Conservation (phyloP, 768 basidiomycete species). For the Pisolithus microcarpus region DNA sequence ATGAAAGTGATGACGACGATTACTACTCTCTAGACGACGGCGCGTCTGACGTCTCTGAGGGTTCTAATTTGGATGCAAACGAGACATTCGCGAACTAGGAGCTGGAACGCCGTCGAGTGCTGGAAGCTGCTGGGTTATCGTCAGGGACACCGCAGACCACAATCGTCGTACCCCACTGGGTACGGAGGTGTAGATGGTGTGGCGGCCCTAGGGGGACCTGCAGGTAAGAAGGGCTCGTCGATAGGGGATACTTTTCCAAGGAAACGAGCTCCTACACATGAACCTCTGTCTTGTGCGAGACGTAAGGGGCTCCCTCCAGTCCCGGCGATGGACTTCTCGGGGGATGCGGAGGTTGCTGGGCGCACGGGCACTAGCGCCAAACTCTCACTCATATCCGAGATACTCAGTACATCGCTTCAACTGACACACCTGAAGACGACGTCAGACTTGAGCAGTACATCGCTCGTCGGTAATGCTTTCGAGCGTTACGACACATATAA, state of each 20-base stretch:
- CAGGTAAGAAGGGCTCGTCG: background rate
- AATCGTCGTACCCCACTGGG: background rate
- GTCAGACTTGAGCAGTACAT: conserved; percentile 11
- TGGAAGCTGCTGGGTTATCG: conserved; percentile 87
- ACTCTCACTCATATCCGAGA: background rate
- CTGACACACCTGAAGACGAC: conserved; percentile 3
- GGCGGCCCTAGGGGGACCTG: background rate
- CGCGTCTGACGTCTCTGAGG: conserved; percentile 15
- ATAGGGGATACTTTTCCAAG: conserved; percentile 6
- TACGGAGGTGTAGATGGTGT: background rate
- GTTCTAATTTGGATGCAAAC: conserved; percentile 20
- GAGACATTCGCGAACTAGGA: conserved; percentile 48
- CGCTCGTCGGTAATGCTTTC: conserved; percentile 71
- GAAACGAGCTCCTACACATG: conserved; percentile 12
- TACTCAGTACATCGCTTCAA: background rate
- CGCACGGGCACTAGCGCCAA: background rate
- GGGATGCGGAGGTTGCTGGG: background rate
- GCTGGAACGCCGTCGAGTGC: conserved; percentile 68
- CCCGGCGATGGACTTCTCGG: conserved; percentile 29
- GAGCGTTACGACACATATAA: conserved; percentile 84
- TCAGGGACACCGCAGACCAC: conserved; percentile 28
- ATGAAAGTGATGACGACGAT: conserved; percentile 25
- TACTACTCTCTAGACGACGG: conserved; percentile 26
- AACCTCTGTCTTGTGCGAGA: background rate
- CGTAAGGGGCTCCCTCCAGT: conserved; percentile 51